Percentiles rank a stretch among this genome's conserved stretches.
Evolutionary conservation across 2,329 filamentous ascomycete genomes (phyloP).

Genomic region (Neonectria sp.): DNA sequence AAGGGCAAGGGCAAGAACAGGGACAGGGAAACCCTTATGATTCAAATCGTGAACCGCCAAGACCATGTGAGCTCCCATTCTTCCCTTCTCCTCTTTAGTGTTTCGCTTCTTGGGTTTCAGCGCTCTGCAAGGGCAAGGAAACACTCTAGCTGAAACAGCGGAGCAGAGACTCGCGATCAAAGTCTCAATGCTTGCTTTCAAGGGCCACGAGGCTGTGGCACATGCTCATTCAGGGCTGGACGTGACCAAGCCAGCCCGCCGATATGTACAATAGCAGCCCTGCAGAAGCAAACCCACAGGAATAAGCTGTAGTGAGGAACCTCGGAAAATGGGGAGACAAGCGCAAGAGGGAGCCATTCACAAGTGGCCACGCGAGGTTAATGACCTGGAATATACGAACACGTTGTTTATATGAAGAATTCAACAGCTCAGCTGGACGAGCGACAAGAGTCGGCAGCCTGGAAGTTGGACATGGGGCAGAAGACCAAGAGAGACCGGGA

Average conservation of each 20-base stretch:
- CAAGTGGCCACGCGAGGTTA: conserved; percentile 12
- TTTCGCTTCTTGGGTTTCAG: conserved; percentile 46
- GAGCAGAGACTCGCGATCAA: conserved; percentile 26
- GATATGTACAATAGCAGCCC: conserved; percentile 6
- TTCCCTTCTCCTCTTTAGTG: conserved; percentile 26
- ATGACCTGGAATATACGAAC: conserved; percentile 4
- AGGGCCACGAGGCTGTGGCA: conserved; percentile 13
- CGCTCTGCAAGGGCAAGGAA: conserved; percentile 20
- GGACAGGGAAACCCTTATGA: conserved; percentile 10
- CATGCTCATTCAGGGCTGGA: not conserved
- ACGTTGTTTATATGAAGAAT: not conserved
- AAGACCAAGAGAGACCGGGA: conserved; percentile 8
- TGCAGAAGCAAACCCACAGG: conserved; percentile 13
- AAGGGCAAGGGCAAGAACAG: conserved; percentile 20
- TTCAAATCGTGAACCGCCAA: conserved; percentile 17
- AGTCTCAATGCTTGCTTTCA: conserved; percentile 9
- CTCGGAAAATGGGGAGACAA: conserved; percentile 3
- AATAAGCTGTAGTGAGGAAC: not conserved
- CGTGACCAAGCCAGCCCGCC: not conserved
- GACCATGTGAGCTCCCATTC: not conserved
- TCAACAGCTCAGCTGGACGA: not conserved
- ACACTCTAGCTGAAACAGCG: conserved; percentile 47
- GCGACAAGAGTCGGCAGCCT: not conserved
- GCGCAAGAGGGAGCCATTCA: conserved; percentile 10
- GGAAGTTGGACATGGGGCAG: not conserved